Conservation (phyloP, 2,329 filamentous ascomycete genomes). For the Hypoxylon sp. region DNA sequence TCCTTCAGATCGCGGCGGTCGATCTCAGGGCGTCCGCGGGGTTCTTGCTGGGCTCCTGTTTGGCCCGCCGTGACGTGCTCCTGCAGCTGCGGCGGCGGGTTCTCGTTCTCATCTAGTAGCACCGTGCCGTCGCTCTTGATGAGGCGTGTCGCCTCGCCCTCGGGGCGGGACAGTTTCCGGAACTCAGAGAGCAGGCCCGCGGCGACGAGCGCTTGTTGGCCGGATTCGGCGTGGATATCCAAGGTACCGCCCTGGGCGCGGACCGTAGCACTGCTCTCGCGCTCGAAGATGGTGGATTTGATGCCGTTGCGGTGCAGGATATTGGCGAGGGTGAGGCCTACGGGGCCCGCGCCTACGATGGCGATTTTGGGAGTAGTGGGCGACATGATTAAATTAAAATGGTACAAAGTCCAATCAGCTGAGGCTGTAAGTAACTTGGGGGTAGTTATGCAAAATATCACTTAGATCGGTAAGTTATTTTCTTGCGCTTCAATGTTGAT, state of each 20-base stretch:
- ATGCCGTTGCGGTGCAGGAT: constrained; percentile 52
- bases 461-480: neutral
- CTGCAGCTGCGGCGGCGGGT: neutral
- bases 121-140: constrained; percentile 49
- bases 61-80: neutral
- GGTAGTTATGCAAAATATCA: neutral
- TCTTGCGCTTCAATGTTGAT: neutral
- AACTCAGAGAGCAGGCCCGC: constrained; percentile 52
- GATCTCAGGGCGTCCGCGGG: constrained; percentile 48
- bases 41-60: constrained; percentile 16
- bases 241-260: constrained; percentile 67
- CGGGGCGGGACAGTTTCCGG: constrained; percentile 41
- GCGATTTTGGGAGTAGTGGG: constrained; percentile 46
- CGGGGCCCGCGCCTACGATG: constrained; percentile 54
- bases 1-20: constrained; percentile 47
- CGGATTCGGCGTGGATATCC: constrained; percentile 59
- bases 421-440: neutral
- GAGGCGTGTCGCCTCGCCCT: constrained; percentile 45
- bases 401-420: neutral
- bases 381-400: neutral
- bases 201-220: constrained; percentile 53
- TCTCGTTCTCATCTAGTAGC: constrained; percentile 43
- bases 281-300: constrained; percentile 52
- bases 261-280: constrained; percentile 45
- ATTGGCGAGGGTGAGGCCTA: constrained; percentile 52